Base-by-base conservation (phyloP, 129 eudicot species). In the Calendula officinalis region DNA sequence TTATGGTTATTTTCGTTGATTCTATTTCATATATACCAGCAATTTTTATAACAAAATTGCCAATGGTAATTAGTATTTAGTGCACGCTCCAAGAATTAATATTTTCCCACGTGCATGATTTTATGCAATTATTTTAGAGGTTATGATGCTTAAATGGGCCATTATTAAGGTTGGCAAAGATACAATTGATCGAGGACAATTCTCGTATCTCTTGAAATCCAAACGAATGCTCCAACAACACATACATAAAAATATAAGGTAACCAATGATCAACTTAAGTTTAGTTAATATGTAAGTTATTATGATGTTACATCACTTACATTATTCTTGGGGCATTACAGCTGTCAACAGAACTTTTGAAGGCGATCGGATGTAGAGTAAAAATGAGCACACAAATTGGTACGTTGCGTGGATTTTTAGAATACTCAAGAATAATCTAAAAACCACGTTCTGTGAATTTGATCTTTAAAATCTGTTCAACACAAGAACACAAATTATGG, bases 151-250 rank as follows among this genome's bases (percentile, higher is more conserved):
- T n/a, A n/a, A n/a, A n/a, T n/a, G 41, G 39, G 40, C 15, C 41
- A 38, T 37, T n/a, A 50, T 50, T 0, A 44, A 45, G 43, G 44
- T 62, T 37, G 42, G 54, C 56, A 45, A 44, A n/a, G 11, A 63
- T n/a, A n/a, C n/a, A 13, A 27, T 62, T 30, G 30, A 22, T 62
- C 17, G 38, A 60, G 15, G 60, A 54, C 39, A 54, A 53, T 8
- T 8, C 5, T 54, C 33, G 1, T 62, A 13, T 60, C 14, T 38
- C 66, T 61, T 0, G 51, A 27, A 44, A 61, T 42, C 52, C 4
- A 10, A 5, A 4, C 41, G 32, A 33, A 33, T 8, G 17, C 50
- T 45, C 50, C 50, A 45, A 45, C 48, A 44, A 8, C 14, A n/a
- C n/a, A n/a, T n/a, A n/a, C n/a, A n/a, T n/a, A 44, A 44, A 10